phyloP scores from a whole-genome alignment of 768 basidiomycete genomes.

The Trametes cingulata region DNA sequence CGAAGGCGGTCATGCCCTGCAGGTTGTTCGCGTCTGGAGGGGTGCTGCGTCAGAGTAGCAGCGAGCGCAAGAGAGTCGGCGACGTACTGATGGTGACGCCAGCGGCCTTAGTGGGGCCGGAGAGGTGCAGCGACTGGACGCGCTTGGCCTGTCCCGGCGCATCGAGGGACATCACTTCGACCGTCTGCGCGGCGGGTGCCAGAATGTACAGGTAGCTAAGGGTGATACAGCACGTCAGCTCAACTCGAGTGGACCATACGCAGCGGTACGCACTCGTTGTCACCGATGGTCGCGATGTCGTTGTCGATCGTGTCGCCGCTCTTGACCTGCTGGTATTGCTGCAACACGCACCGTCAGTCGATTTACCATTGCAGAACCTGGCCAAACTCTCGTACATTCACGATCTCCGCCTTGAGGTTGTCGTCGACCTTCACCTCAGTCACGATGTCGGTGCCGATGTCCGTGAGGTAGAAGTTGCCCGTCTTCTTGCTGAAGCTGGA shows the following conservation, averaged over 20 bases:
- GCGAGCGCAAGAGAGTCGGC: background rate
- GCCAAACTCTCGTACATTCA: conserved; percentile 35
- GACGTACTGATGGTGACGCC: conserved; percentile 21
- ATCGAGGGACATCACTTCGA: conserved; percentile 26
- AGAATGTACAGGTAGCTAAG: conserved; percentile 29
- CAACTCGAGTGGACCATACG: background rate
- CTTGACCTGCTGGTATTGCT: conserved; percentile 27
- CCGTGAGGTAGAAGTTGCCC: conserved; percentile 35
- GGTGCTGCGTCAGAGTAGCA: background rate
- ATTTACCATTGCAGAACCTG: too few species aligned
- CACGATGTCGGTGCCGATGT: conserved; percentile 30
- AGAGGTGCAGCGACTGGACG: conserved; percentile 17
- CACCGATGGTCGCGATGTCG: conserved; percentile 22
- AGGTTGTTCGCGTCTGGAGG: conserved; percentile 19
- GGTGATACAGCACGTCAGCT: background rate
- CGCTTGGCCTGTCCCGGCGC: conserved; percentile 23
- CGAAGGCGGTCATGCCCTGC: conserved; percentile 23
- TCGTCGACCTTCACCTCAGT: conserved; percentile 50
- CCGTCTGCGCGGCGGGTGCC: conserved; percentile 19
- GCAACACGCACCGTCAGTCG: background rate
- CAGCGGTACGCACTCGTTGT: conserved; percentile 22
- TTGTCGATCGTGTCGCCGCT: conserved; percentile 25
- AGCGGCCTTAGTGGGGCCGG: conserved; percentile 16
- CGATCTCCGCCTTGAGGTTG: conserved; percentile 46
- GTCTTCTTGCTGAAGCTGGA: conserved; percentile 31